Base-by-base conservation (phyloP, 306 rosid genomes). In the Cicer judaicum region DNA sequence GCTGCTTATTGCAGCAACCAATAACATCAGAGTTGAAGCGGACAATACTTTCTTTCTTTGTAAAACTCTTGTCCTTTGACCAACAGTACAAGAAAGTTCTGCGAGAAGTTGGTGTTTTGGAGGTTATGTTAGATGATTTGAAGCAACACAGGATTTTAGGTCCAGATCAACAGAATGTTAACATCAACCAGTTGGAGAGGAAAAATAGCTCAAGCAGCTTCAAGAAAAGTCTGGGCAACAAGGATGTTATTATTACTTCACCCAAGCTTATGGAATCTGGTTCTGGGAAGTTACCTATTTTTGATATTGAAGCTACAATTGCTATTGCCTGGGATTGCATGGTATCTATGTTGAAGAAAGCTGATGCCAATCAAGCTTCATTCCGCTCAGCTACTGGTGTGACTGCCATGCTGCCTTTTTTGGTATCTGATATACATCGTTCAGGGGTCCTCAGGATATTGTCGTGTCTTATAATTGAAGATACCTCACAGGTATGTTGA, bases 31-130 rank as follows among this genome's bases (percentile, higher is more conserved):
- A 79, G 14, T 84, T 95, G 80, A 95, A 95, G 91, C 90, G 84
- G 83, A 88, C 92, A 12, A 89, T 95, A 84, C 93, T 95, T 78
- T 87, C 97, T 14, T 95, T 95, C 82, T 95, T 92, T 78, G 96
- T 92, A 50, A 95, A 95, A 81, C 97, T 95, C 73, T 84, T 95
- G 79, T 95, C 99, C 61, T 95, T 95, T 84, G 99, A 95, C 79
- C 99, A 89, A 79, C 98, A 95, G 80, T 95, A 86, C 91, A 90
- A 92, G 85, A 95, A 92, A 86, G 93, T 92, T 68, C 83, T 95
- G 82, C 96, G 99, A 66, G 99, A 95, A 95, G 99, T 95, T 89
- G 99, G 99, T 66, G 88, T 95, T 60, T 85, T 92, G 90, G 99
- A 90, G 72, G 99, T 95, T 81, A 85, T 95, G 85, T 74, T 95